Percentiles rank a stretch among this genome's conserved stretches.
phyloP scores from a whole-genome alignment of 768 basidiomycete genomes.

The Stropharia rugosoannulata region DNA sequence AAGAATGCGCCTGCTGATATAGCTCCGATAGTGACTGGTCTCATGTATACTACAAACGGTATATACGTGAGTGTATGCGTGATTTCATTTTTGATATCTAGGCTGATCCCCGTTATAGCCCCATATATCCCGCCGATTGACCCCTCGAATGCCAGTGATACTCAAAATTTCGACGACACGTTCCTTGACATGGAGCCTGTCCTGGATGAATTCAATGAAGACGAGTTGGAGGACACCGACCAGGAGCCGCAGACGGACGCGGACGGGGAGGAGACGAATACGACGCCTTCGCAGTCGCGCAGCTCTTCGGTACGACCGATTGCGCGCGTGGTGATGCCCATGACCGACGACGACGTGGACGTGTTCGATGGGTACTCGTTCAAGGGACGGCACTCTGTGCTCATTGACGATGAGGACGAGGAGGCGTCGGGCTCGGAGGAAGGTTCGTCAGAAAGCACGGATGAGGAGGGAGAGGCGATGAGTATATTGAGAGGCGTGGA shows the following conservation, averaged over 20 bases:
- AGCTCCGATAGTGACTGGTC: conserved; percentile 74
- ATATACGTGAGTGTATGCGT: conserved; percentile 69
- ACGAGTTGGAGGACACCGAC: conserved; percentile 65
- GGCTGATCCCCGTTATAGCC: conserved; percentile 46
- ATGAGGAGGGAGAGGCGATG: conserved; percentile 32
- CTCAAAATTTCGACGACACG: conserved; percentile 95
- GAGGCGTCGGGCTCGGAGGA: conserved; percentile 46
- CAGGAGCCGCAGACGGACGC: conserved; percentile 69
- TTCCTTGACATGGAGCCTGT: conserved; percentile 96
- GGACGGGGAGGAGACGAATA: conserved; percentile 73
- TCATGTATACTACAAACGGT: conserved; percentile 91
- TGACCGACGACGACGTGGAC: conserved; percentile 59
- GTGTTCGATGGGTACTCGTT: conserved; percentile 95
- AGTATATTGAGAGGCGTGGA: conserved; percentile 19
- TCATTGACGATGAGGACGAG: conserved; percentile 70
- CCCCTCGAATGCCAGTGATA: conserved; percentile 90
- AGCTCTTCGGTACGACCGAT: conserved; percentile 64
- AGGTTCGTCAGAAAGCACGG: conserved; percentile 41
- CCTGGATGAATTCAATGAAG: conserved; percentile 73
- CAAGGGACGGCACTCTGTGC: conserved; percentile 80
- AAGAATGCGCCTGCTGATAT: conserved; percentile 9
- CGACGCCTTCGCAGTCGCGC: conserved; percentile 80
- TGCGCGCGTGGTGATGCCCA: conserved; percentile 1
- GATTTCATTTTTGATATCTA: not conserved
- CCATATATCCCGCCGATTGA: conserved; percentile 93